Evolutionary conservation across 139 green algal genomes (phyloP), one percentile per base, ranked within the genome.

Genomic region (Diplosphaera chodatii): DNA sequence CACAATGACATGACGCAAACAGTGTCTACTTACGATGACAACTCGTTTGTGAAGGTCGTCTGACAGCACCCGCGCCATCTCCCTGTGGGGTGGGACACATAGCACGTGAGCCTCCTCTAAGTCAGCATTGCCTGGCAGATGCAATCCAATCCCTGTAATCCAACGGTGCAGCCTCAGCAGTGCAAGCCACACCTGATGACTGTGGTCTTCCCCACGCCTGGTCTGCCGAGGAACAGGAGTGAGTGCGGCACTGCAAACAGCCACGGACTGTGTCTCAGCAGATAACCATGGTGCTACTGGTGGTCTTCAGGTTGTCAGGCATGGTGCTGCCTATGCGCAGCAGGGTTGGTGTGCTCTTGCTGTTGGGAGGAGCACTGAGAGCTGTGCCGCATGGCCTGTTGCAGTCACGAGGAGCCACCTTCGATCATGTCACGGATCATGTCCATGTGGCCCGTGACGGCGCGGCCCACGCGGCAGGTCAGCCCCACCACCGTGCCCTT

Each of bases 131-230:
- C n/a, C n/a, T n/a, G n/a, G n/a, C n/a, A n/a, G n/a, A n/a, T n/a
- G n/a, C n/a, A n/a, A n/a, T n/a, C n/a, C n/a, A n/a, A n/a, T n/a
- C n/a, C n/a, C n/a, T n/a, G n/a, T n/a, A n/a, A n/a, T n/a, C n/a
- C n/a, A n/a, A n/a, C n/a, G n/a, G n/a, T n/a, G n/a, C n/a, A n/a
- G n/a, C n/a, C 37, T 48, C 37, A 48, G 37, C 37, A 48, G 37
- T 10, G 6, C 37, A 48, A 20, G 33, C n/a, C 21, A 4, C 27
- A 77, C 55, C 28, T 82, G 64, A 96, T 93, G 27, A 90, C 88
- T 1, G 91, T 98, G 0, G 94, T 98, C 83, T 98, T 98, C 72
- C 93, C 93, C 25, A 97, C 92, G 8, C 93, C 93, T 0, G 93
- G 92, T 4, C 87, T 75, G 0, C 92, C 92, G 40, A 96, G 85